Evolutionary conservation across 768 basidiomycete genomes (phyloP).

Genomic region (Artomyces pyxidatus): DNA sequence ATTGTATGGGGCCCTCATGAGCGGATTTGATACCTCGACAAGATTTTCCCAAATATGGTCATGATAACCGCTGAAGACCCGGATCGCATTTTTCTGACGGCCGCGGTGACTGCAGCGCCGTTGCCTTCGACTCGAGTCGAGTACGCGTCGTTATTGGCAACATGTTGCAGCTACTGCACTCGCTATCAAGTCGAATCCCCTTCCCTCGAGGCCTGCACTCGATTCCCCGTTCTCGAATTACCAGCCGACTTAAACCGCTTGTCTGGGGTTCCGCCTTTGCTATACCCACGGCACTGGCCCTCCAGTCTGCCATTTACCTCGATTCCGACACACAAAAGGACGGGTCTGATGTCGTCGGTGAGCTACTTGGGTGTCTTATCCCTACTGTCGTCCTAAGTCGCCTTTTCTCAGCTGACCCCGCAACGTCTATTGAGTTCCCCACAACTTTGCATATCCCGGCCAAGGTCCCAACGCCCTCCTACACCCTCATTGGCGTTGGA

Average conservation of each 20-base stretch:
- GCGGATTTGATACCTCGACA: too few species aligned
- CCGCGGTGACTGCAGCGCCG: not conserved
- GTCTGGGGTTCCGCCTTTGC: conserved; percentile 1
- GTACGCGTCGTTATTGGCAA: too few species aligned
- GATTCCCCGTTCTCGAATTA: not conserved
- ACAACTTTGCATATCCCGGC: conserved; percentile 55
- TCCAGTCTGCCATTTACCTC: conserved; percentile 22
- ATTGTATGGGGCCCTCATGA: too few species aligned
- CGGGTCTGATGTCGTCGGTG: conserved; percentile 14
- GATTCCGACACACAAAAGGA: conserved; percentile 29
- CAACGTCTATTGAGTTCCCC: conserved; percentile 69
- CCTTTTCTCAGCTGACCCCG: conserved; percentile 50
- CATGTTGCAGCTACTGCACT: not conserved
- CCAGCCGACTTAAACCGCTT: not conserved
- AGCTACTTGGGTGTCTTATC: not conserved
- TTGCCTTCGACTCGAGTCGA: too few species aligned
- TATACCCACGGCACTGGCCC: not conserved
- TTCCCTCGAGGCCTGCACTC: not conserved
- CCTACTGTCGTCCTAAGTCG: not conserved
- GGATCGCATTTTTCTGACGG: too few species aligned
- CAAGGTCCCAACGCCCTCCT: conserved; percentile 49
- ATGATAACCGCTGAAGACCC: too few species aligned
- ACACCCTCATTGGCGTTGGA: conserved; percentile 75
- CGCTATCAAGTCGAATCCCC: not conserved
- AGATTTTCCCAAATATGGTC: too few species aligned